Percentiles rank a stretch among this genome's conserved stretches.
Evolutionary conservation across 1,284 basidiomycete species (phyloP).

Genomic region (Sporisorium scitamineum): DNA sequence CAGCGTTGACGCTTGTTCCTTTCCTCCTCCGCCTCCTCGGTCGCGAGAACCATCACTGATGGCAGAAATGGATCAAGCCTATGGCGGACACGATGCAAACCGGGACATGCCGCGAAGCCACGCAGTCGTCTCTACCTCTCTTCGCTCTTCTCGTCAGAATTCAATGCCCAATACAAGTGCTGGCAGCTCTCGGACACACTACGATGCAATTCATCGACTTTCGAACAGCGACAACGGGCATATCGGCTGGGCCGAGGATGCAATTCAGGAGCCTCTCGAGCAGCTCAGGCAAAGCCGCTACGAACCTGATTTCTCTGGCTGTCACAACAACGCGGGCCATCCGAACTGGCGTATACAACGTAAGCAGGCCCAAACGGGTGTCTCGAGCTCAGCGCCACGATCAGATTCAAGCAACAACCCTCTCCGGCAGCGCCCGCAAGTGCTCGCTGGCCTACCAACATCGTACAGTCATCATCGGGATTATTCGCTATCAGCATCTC

Average conservation of each 20-base stretch:
- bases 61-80: neutral
- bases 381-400: neutral
- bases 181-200: neutral
- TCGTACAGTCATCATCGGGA: conserved; percentile 11
- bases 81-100: neutral
- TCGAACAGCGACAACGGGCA: neutral
- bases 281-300: conserved; percentile 7
- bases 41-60: neutral
- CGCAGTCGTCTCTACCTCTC: neutral
- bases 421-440: conserved; percentile 10
- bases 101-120: neutral
- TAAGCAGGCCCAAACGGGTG: neutral
- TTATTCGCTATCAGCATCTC: neutral
- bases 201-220: neutral
- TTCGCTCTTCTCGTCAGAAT: neutral
- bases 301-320: neutral
- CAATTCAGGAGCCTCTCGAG: conserved; percentile 17
- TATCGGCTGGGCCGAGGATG: neutral
- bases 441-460: conserved; percentile 17
- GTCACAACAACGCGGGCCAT: neutral
- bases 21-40: conserved; percentile 3
- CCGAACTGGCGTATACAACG: neutral
- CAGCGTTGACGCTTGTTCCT: neutral
- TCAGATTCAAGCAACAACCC: neutral
- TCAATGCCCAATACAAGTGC: neutral